Evolutionary conservation across 805 yeast genomes (phyloP), one percentile per base, ranked within the genome.

Genomic region (Starmerella powellii): DNA sequence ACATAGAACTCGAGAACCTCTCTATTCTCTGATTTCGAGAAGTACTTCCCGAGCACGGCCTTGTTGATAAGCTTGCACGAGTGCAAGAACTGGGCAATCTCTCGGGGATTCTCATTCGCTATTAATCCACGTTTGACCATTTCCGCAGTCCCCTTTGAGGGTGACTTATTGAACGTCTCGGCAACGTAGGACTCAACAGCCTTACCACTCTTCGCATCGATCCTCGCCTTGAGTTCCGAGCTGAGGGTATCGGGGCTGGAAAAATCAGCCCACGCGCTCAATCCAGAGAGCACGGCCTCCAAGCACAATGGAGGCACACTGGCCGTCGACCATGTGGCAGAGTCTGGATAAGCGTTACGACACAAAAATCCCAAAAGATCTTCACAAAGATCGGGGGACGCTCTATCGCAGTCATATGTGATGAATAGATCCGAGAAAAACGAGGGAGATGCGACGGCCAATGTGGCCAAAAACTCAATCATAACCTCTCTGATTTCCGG

Each of bases 301-400:
- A 91, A 65, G 54, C 97, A 88, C 6, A 86, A 72, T 0, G 97
- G 95, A 0, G 98, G 97, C 1, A 88, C 94, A 54, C 74, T 79
- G 31, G 81, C 83, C 0, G 95, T 82, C 0, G 94, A 78, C 52
- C 71, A 66, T 8, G 70, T 53, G 0, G 96, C 94, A 10, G 88
- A 73, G 56, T 86, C 94, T 0, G 97, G 94, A 34, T 84, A 71
- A 0, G 96, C 78, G 26, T 86, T 65, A 39, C 80, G 73, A 41
- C 94, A 76, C 41, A 91, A 67, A 35, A 80, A 73, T 35, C 80
- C 80, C 32, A 91, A 59, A 21, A 83, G 63, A 30, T 74, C 72
- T 18, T 71, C 71, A 13, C 88, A 71, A 42, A 93, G 62, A 57
- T 91, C 95, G 2, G 79, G 70, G 50, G 88, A 74, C 46, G 85